Percentiles rank a stretch among this genome's conserved stretches.
Evolutionary conservation across 345 rosid species (phyloP).

Genomic region (Clausena lansium): DNA sequence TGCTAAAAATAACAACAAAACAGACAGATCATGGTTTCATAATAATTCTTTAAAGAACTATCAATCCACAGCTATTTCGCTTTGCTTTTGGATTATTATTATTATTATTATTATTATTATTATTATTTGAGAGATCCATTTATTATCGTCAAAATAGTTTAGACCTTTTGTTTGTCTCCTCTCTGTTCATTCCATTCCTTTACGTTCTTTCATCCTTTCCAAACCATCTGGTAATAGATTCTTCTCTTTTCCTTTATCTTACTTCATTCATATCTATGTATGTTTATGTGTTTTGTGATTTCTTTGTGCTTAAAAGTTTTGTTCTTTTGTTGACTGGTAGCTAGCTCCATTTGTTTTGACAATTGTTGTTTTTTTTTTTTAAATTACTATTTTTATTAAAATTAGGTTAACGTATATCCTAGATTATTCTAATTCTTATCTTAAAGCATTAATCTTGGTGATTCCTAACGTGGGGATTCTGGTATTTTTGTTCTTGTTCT

Average conservation of each 20-base stretch:
- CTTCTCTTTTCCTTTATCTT: neutral
- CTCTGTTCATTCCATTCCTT: neutral
- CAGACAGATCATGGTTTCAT: neutral
- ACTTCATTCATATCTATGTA: neutral
- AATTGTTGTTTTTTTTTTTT: neutral
- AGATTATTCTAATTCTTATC: neutral
- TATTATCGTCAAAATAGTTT: neutral
- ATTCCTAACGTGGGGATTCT: neutral
- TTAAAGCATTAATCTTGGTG: neutral
- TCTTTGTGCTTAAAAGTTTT: neutral
- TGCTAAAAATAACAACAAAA: constrained; percentile 13
- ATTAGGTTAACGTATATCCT: neutral
- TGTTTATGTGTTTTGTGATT: neutral
- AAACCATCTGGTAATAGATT: constrained; percentile 12
- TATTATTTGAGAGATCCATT: constrained; percentile 6
- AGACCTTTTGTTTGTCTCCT: neutral
- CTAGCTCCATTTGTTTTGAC: neutral
- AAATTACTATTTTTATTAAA: too few relatives aligned
- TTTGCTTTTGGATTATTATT: neutral
- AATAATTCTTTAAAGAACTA: neutral
- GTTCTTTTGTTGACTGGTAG: neutral
- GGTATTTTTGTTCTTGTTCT: neutral
- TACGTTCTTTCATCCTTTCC: neutral
- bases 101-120: neutral
- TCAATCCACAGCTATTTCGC: neutral